Conservation (phyloP, 2,329 filamentous ascomycete genomes). For the Fusarium torreyae region DNA sequence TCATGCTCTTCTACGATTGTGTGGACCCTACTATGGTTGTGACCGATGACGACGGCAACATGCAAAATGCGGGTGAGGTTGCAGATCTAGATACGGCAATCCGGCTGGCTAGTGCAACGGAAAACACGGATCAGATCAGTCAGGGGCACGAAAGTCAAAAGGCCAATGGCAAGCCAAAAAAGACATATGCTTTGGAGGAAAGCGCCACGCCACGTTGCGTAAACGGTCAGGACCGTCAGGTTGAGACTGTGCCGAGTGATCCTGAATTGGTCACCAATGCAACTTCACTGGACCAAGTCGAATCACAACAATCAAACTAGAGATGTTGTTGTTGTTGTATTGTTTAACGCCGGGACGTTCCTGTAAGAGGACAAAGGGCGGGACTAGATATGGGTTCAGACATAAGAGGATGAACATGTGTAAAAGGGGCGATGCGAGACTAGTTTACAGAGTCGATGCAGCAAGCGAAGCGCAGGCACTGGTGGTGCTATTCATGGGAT, state of each 20-base stretch:
- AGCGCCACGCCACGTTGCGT: conserved; percentile 12
- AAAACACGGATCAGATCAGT: conserved; percentile 5
- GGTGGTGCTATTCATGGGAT: conserved; percentile 7
- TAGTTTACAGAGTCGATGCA: background rate
- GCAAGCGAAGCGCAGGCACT: conserved; percentile 3
- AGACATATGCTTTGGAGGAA: conserved; percentile 20
- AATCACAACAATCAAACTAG: background rate
- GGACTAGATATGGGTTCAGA: no score
- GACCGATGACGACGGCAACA: conserved; percentile 49
- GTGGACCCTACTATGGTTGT: conserved; percentile 69
- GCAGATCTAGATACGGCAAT: conserved; percentile 20
- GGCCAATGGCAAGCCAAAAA: conserved; percentile 20
- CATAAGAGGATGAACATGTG: background rate
- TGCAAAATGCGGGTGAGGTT: conserved; percentile 44
- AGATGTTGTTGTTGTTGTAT: no score
- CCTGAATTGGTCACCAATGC: conserved; percentile 10
- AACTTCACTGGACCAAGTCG: conserved; percentile 10
- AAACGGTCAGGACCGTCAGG: conserved; percentile 20
- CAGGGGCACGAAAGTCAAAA: conserved; percentile 30
- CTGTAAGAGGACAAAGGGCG: no score
- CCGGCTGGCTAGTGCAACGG: conserved; percentile 9
- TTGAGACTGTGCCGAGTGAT: conserved; percentile 32
- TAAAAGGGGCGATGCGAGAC: conserved; percentile 6
- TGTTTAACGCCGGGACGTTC: no score
- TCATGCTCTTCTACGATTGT: conserved; percentile 97